phyloP scores from a whole-genome alignment of 192 early-diverging fungal genomes.

The Coemansia interrupta region DNA sequence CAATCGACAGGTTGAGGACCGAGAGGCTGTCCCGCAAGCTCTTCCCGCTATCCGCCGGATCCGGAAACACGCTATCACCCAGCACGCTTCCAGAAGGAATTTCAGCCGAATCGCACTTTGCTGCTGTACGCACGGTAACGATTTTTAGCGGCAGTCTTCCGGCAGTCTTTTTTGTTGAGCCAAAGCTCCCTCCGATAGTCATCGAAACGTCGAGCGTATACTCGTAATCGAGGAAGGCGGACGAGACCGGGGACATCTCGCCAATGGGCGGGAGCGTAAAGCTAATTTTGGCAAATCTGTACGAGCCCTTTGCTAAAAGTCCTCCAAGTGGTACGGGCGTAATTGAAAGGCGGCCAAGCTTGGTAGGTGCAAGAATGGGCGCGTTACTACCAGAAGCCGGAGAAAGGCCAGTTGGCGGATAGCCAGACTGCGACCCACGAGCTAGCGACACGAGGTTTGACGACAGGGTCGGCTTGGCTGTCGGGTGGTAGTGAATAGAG shows the following conservation, averaged over 20 bases:
- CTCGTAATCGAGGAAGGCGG: conserved; percentile 51
- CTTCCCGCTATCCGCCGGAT: conserved; percentile 15
- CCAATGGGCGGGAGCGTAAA: conserved; percentile 38
- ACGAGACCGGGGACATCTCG: conserved; percentile 50
- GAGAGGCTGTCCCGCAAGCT: conserved; percentile 44
- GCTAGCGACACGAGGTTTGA: conserved; percentile 25
- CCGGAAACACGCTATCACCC: background rate
- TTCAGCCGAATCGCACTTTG: conserved; percentile 5
- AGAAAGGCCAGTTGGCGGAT: no score
- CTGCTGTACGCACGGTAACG: conserved; percentile 31
- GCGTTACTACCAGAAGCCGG: conserved; percentile 5
- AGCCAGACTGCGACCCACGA: conserved; percentile 13
- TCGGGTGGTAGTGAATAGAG: conserved; percentile 40
- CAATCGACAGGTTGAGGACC: conserved; percentile 43
- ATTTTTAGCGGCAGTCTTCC: conserved; percentile 47
- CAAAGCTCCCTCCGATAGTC: conserved; percentile 50
- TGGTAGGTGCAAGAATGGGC: conserved; percentile 3
- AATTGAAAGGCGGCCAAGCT: conserved; percentile 15
- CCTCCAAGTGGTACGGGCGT: conserved; percentile 39
- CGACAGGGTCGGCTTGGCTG: conserved; percentile 8
- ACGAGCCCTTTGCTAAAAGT: conserved; percentile 45
- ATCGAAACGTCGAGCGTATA: conserved; percentile 45
- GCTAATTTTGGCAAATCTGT: conserved; percentile 50
- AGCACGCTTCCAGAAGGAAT: background rate
- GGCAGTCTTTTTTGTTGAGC: conserved; percentile 22